phyloP scores from a whole-genome alignment of 1,284 basidiomycete genomes.

The Cutaneotrichosporon sp. region DNA sequence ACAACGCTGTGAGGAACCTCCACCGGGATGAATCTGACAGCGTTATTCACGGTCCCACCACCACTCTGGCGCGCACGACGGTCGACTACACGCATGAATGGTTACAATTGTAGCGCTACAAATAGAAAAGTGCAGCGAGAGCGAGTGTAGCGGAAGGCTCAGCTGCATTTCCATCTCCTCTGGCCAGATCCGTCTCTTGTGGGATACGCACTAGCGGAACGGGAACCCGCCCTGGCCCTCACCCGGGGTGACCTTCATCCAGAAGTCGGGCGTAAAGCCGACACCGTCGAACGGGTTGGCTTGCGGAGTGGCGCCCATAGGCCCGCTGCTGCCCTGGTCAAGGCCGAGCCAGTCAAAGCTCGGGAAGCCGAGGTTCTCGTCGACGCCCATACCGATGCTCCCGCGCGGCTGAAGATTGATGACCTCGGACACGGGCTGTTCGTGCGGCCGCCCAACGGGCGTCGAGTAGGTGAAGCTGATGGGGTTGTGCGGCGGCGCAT shows the following conservation, averaged over 20 bases:
- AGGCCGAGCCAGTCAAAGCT: slow-evolving; percentile 44
- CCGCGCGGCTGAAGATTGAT: slow-evolving; percentile 18
- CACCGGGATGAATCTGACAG: too few relatives aligned
- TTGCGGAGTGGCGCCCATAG: background rate
- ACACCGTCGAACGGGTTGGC: slow-evolving; percentile 33
- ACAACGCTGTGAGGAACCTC: too few relatives aligned
- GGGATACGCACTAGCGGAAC: slow-evolving; percentile 13
- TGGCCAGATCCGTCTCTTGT: too few relatives aligned
- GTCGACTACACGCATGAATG: background rate
- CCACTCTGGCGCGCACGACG: too few relatives aligned
- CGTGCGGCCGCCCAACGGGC: slow-evolving; percentile 29
- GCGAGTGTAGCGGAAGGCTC: background rate
- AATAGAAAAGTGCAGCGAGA: background rate
- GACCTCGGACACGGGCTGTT: slow-evolving; percentile 38
- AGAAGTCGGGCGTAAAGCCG: slow-evolving; percentile 58
- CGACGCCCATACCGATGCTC: slow-evolving; percentile 5
- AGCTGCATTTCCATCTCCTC: too few relatives aligned
- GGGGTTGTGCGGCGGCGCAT: background rate
- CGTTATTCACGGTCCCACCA: too few relatives aligned
- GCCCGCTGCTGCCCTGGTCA: background rate
- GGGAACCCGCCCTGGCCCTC: slow-evolving; percentile 56
- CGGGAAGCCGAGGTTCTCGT: slow-evolving; percentile 38
- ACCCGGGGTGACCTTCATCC: slow-evolving; percentile 59
- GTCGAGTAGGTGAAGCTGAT: slow-evolving; percentile 28
- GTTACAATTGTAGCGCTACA: background rate